These are phyloP conservation scores for Eutrema heterophyllum DNA, from an alignment of 345 rosid species.

Conservation along the genomic window DNA sequence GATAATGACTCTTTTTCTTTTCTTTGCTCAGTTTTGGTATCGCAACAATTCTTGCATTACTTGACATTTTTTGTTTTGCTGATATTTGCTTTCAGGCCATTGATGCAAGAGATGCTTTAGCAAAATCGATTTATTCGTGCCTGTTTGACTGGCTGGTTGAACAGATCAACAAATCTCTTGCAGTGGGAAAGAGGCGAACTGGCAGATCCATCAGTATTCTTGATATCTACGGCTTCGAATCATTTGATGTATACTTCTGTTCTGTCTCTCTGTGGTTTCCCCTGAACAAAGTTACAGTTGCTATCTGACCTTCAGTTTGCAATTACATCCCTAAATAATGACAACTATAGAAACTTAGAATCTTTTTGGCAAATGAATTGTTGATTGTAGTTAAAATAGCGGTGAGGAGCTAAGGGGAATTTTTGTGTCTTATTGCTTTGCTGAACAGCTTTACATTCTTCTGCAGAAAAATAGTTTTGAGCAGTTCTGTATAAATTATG, in stretches of 20 bases:
- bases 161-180: slow-evolving; percentile 92
- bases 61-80: background rate
- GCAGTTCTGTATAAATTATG: slow-evolving; percentile 98
- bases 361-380: background rate
- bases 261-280: slow-evolving; percentile 12
- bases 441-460: slow-evolving; percentile 11
- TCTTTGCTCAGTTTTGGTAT: background rate
- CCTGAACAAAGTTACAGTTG: background rate
- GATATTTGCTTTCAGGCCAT: slow-evolving; percentile 53
- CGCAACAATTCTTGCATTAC: background rate
- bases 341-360: background rate
- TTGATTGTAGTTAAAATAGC: background rate
- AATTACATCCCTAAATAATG: background rate
- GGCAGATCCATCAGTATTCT: slow-evolving; percentile 99
- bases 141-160: slow-evolving; percentile 96
- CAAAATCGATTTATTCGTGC: slow-evolving; percentile 88
- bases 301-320: slow-evolving; percentile 4
- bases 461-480: slow-evolving; percentile 97
- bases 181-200: slow-evolving; percentile 87
- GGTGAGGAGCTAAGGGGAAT: background rate
- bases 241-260: slow-evolving; percentile 69
- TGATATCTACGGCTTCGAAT: slow-evolving; percentile 98
- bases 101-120: slow-evolving; percentile 90
- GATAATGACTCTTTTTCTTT: background rate
- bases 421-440: slow-evolving; percentile 1